Evolutionary conservation across 352 stramenopile species (phyloP).

Genomic region (Aphanomyces invadans): DNA sequence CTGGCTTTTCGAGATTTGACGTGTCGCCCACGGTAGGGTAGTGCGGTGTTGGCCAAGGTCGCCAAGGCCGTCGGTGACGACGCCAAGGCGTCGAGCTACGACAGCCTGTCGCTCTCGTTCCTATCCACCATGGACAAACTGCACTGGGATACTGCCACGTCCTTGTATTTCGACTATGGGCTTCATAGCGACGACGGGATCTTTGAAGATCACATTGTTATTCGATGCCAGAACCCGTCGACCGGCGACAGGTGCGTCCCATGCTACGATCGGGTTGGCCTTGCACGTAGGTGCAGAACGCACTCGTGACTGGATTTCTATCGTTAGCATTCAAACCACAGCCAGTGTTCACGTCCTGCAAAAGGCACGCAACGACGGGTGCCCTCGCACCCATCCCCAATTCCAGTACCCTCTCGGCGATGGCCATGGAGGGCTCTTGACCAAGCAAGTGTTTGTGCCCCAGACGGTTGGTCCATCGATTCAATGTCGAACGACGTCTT

Average conservation of each 20-base stretch:
- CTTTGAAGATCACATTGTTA: conserved; percentile 54
- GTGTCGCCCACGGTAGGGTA: conserved; percentile 30
- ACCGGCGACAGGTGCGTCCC: conserved; percentile 27
- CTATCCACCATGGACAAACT: conserved; percentile 40
- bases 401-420: conserved; percentile 78
- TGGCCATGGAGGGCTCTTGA: conserved; percentile 61
- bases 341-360: not conserved
- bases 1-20: not conserved
- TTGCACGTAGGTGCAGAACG: not conserved
- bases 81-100: conserved; percentile 28
- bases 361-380: conserved; percentile 33
- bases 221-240: conserved; percentile 36
- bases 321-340: conserved; percentile 14
- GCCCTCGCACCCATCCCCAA: conserved; percentile 48
- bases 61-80: conserved; percentile 34
- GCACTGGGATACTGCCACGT: conserved; percentile 60
- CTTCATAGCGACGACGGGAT: conserved; percentile 64
- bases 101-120: conserved; percentile 35
- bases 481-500: not conserved
- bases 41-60: conserved; percentile 44
- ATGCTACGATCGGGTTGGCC: not conserved
- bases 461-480: conserved; percentile 29
- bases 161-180: conserved; percentile 76
- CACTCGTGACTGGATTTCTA: too few relatives aligned
- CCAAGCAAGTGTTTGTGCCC: conserved; percentile 61